Evolutionary conservation across 2,329 filamentous ascomycete genomes (phyloP).

Genomic region (Exophiala phaeomuriformis): DNA sequence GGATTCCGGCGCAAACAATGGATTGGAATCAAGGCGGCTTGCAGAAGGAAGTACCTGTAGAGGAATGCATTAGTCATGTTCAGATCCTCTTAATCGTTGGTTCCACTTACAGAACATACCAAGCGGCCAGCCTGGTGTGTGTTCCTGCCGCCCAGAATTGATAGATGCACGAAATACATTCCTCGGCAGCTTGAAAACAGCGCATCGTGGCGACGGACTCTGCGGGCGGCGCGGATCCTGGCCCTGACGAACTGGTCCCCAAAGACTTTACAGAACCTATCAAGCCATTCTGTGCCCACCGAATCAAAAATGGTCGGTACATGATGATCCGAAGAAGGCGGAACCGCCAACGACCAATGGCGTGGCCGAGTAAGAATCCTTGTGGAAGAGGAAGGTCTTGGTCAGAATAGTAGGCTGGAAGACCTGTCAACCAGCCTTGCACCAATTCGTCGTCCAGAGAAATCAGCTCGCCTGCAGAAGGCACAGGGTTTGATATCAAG

Average conservation of each 20-base stretch:
- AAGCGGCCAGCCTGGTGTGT: slow-evolving; percentile 38
- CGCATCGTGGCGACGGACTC: slow-evolving; percentile 36
- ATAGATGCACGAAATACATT: slow-evolving; percentile 38
- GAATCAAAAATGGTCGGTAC: slow-evolving; percentile 36
- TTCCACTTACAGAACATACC: slow-evolving; percentile 38
- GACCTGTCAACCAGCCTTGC: slow-evolving; percentile 37
- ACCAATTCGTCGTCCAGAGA: slow-evolving; percentile 36
- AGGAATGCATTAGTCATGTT: background rate
- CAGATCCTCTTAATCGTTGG: too few species aligned
- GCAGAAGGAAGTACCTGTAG: slow-evolving; percentile 39
- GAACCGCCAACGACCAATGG: slow-evolving; percentile 38
- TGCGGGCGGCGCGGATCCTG: slow-evolving; percentile 29
- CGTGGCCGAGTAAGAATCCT: slow-evolving; percentile 35
- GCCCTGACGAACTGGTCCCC: too few species aligned
- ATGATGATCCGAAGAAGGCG: slow-evolving; percentile 41
- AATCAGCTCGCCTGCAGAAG: slow-evolving; percentile 38
- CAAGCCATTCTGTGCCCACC: slow-evolving; percentile 29
- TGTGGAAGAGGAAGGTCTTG: slow-evolving; percentile 32
- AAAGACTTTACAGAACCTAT: slow-evolving; percentile 1
- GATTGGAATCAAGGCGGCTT: slow-evolving; percentile 41
- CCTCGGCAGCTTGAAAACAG: slow-evolving; percentile 37
- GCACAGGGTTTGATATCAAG: slow-evolving; percentile 38
- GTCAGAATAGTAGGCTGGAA: slow-evolving; percentile 38
- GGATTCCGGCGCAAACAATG: slow-evolving; percentile 41
- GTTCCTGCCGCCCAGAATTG: slow-evolving; percentile 37